phyloP scores from a whole-genome alignment of 2,329 filamentous ascomycete genomes.

The Colletotrichum coccodes region DNA sequence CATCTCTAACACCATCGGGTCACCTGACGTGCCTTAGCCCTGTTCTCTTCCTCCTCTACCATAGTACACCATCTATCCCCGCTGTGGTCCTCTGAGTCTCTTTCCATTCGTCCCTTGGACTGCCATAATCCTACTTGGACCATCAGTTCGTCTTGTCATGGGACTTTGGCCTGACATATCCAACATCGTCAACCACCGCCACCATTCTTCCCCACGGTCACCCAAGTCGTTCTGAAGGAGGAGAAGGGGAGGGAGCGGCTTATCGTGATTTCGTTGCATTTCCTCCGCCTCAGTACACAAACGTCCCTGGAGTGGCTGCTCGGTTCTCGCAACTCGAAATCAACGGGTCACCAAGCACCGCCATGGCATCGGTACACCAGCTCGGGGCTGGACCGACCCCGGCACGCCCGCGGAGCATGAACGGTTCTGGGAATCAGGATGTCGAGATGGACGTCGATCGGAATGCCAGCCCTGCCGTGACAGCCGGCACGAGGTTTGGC shows the following conservation, averaged over 20 bases:
- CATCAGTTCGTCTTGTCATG: slow-evolving; percentile 28
- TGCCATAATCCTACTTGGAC: slow-evolving; percentile 12
- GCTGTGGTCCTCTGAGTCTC: slow-evolving; percentile 14
- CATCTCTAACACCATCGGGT: slow-evolving; percentile 24
- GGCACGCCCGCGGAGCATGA: slow-evolving; percentile 39
- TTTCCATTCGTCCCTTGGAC: slow-evolving; percentile 15
- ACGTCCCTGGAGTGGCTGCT: slow-evolving; percentile 17
- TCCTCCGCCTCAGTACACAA: neutral
- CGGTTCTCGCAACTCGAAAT: slow-evolving; percentile 29
- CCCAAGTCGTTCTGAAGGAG: slow-evolving; percentile 21
- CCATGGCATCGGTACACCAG: slow-evolving; percentile 52
- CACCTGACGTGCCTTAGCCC: slow-evolving; percentile 28
- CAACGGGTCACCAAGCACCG: slow-evolving; percentile 2
- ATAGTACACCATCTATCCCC: slow-evolving; percentile 19
- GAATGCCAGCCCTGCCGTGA: slow-evolving; percentile 44
- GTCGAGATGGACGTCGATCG: slow-evolving; percentile 47
- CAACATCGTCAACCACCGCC: slow-evolving; percentile 18
- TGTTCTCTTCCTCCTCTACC: slow-evolving; percentile 17
- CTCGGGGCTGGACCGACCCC: slow-evolving; percentile 46
- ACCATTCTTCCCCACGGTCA: slow-evolving; percentile 25
- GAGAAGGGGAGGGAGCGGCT: slow-evolving; percentile 30
- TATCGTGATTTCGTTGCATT: slow-evolving; percentile 9
- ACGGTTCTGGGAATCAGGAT: slow-evolving; percentile 37
- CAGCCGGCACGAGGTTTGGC: slow-evolving; percentile 53
- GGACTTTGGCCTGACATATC: slow-evolving; percentile 17